A percentile compares a stretch with the other conserved stretches of the same genome.
phyloP scores from a whole-genome alignment of 768 basidiomycete species.

The Lentinula lateritia region DNA sequence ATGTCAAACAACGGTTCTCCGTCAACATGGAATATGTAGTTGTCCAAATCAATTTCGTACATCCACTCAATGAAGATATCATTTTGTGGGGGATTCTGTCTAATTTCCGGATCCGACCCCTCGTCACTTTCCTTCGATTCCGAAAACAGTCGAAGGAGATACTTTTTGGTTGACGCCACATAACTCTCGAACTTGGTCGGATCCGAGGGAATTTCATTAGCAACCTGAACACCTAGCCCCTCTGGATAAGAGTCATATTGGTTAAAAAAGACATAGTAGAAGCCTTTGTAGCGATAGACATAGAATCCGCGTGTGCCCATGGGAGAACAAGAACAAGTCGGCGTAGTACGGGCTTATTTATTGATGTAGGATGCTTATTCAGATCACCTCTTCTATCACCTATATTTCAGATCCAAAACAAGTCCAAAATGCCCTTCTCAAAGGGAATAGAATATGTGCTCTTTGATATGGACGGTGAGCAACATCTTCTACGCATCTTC shows the following conservation, averaged over 20 bases:
- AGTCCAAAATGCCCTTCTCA: background rate
- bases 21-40: constrained; percentile 19
- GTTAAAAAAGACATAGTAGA: constrained; percentile 15
- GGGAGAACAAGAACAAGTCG: background rate
- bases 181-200: constrained; percentile 9
- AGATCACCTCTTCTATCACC: too few relatives aligned
- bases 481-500: background rate
- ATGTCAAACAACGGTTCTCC: constrained; percentile 6
- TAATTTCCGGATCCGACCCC: background rate
- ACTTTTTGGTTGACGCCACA: constrained; percentile 6
- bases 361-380: too few relatives aligned
- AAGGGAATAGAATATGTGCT: constrained; percentile 47
- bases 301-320: background rate
- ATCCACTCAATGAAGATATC: constrained; percentile 21
- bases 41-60: constrained; percentile 24
- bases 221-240: constrained; percentile 16
- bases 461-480: constrained; percentile 62
- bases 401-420: background rate
- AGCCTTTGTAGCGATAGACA: constrained; percentile 16
- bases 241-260: constrained; percentile 17
- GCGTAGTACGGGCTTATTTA: too few relatives aligned
- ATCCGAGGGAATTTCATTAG: constrained; percentile 13
- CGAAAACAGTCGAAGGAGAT: constrained; percentile 3
- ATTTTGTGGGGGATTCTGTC: constrained; percentile 6
- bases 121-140: background rate